These are phyloP conservation scores for Fusarium sp. DNA, from an alignment of 2,329 filamentous ascomycete genomes.

Conservation along the genomic window DNA sequence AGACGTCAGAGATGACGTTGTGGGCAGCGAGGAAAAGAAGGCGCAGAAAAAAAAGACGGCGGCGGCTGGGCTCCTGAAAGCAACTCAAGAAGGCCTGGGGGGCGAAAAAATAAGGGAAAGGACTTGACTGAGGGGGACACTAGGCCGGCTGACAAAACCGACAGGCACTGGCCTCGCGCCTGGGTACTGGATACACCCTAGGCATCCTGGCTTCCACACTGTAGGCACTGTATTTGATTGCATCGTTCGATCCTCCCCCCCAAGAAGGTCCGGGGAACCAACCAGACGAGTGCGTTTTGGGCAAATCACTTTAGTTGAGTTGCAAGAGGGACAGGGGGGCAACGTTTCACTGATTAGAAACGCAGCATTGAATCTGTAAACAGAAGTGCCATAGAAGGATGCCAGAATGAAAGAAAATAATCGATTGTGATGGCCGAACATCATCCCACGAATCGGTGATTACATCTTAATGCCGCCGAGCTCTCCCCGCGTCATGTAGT, in stretches of 20 bases:
- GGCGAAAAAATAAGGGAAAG: conserved; percentile 33
- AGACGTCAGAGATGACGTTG: conserved; percentile 62
- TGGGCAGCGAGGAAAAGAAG: conserved; percentile 50
- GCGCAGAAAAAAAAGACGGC: conserved; percentile 49
- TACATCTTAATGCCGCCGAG: background rate
- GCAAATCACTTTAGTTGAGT: conserved; percentile 6
- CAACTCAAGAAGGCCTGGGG: conserved; percentile 29
- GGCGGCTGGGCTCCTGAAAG: conserved; percentile 46
- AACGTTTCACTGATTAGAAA: conserved; percentile 14
- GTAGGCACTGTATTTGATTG: conserved; percentile 37
- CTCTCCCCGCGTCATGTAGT: background rate
- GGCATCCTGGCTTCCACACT: background rate
- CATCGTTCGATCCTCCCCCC: conserved; percentile 42
- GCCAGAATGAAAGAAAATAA: conserved; percentile 16
- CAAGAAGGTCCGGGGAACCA: conserved; percentile 28
- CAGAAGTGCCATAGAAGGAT: conserved; percentile 16
- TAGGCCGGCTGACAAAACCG: conserved; percentile 36
- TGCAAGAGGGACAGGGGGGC: background rate
- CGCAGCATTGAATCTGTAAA: conserved; percentile 7
- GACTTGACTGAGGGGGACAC: conserved; percentile 18
- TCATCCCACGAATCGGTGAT: conserved; percentile 17
- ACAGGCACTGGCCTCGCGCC: background rate
- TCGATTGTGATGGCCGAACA: conserved; percentile 19
- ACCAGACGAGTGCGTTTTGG: conserved; percentile 7
- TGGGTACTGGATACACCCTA: background rate